Conservation (phyloP, 257 asterid genomes). For the Salvia miltiorrhiza region DNA sequence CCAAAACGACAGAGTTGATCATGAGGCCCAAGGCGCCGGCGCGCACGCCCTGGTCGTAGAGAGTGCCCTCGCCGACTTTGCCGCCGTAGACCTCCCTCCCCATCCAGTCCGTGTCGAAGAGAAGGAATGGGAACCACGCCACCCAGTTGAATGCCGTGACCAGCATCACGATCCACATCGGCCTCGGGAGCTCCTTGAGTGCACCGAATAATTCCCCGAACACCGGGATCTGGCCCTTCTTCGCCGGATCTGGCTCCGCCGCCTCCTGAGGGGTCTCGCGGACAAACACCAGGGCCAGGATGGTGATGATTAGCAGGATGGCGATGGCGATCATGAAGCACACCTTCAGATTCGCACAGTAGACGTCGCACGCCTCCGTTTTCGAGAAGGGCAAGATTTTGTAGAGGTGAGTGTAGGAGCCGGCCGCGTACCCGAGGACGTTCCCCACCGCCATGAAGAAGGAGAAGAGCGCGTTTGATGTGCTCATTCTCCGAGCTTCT, state of each 20-base stretch:
- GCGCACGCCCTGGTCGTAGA: constrained; percentile 66
- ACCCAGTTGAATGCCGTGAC: constrained; percentile 71
- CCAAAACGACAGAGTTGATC: constrained; percentile 69
- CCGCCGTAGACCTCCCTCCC: constrained; percentile 78
- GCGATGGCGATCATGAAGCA: constrained; percentile 78
- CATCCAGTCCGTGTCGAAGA: constrained; percentile 87
- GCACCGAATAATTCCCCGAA: constrained; percentile 67
- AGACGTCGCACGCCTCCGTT: constrained; percentile 80
- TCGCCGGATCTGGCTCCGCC: neutral
- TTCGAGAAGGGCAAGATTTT: constrained; percentile 64
- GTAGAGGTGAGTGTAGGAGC: constrained; percentile 60
- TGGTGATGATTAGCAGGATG: constrained; percentile 41
- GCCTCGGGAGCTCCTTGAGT: constrained; percentile 48
- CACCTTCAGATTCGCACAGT: constrained; percentile 87
- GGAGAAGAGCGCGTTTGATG: constrained; percentile 61
- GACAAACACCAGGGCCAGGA: constrained; percentile 42
- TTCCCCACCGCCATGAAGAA: constrained; percentile 97
- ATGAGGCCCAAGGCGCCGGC: constrained; percentile 83
- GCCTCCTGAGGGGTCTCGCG: constrained; percentile 17
- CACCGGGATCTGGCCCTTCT: constrained; percentile 33
- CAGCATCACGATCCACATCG: constrained; percentile 68
- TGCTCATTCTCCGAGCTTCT: constrained; percentile 41
- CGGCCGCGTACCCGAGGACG: constrained; percentile 85
- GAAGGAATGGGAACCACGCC: constrained; percentile 73
- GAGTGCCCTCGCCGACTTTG: constrained; percentile 34